Base-by-base conservation (phyloP, 331 rosid genomes). In the Quercus lobata region DNA sequence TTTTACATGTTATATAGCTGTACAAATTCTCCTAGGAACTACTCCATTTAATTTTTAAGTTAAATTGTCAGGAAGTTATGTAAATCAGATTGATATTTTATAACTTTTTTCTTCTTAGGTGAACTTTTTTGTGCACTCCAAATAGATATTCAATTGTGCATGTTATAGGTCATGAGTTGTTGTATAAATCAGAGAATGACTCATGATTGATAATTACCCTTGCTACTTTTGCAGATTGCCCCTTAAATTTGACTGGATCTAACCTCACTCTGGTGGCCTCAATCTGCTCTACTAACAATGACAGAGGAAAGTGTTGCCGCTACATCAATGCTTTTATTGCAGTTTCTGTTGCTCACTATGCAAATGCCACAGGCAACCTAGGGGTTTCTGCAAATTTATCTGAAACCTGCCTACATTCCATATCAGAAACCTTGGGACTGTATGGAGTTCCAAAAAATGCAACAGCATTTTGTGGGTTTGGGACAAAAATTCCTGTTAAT, bases 231-330 rank as follows among this genome's bases (percentile, higher is more conserved):
- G 91, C 97, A 96, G 99, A 86, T 66, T 96, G 99, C 84, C 98
- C 99, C 71, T 91, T 96, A 84, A 87, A 91, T 80, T 86, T 96
- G 81, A 83, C 88, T 44, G 81, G 85, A 76, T 91, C 97, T 83
- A 96, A 96, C 84, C 86, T 92, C 70, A 93, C 98, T 41, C 72
- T 89, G 65, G 97, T 87, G 27, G 89, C 98, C 85, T 88, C 98
- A 72, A 41, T 90, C 69, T 96, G 99, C 88, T 89, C 92, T 25
- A 74, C 82, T 80, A 85, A 77, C 16, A 83, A 83, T 60, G 90
- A 92, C 76, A 85, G 99, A 66, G 97, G 96, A 74, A 90, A 90
- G 66, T 96, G 99, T 81, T 96, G 99, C 88, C 99, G 99, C 83
- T 89, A 89, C 81, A 88, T 96, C 63, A 96, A 96, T 84, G 96